These are phyloP conservation scores for Saitozyma podzolica DNA, from an alignment of 768 basidiomycete species.

Conservation along the genomic window DNA sequence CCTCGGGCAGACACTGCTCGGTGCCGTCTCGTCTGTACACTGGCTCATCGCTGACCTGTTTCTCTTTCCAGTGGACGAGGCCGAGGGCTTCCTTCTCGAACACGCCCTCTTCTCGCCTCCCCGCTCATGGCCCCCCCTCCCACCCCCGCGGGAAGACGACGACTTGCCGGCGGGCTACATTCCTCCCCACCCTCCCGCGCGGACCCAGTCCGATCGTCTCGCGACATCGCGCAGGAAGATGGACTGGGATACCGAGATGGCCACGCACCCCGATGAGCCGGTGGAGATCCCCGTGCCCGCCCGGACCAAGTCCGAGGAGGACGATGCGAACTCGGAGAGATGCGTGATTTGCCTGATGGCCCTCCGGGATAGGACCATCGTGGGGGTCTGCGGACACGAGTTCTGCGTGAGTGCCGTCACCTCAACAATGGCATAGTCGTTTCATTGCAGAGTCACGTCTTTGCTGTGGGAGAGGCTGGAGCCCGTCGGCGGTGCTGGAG, in stretches of 20 bases:
- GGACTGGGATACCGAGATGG: slow-evolving; percentile 42
- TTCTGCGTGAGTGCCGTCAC: slow-evolving; percentile 63
- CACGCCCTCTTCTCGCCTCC: slow-evolving; percentile 43
- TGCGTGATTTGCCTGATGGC: slow-evolving; percentile 86
- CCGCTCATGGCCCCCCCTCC: slow-evolving; percentile 40
- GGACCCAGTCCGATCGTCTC: slow-evolving; percentile 15
- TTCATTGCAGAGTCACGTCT: background rate
- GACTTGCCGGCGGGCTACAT: background rate
- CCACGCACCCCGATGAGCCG: slow-evolving; percentile 30
- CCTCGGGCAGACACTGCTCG: background rate
- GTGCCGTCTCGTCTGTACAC: background rate
- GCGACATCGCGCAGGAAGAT: slow-evolving; percentile 31
- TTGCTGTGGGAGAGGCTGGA: background rate
- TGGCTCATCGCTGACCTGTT: background rate
- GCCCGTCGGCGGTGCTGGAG: background rate
- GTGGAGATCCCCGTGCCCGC: slow-evolving; percentile 13
- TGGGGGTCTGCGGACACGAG: slow-evolving; percentile 84
- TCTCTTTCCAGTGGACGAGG: slow-evolving; percentile 40
- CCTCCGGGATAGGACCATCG: slow-evolving; percentile 72
- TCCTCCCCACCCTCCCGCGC: slow-evolving; percentile 3
- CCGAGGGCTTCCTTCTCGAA: slow-evolving; percentile 45
- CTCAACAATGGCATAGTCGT: too few species aligned
- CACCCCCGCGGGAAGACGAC: slow-evolving; percentile 9
- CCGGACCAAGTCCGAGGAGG: slow-evolving; percentile 9
- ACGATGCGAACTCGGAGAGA: slow-evolving; percentile 58